Percentiles rank a stretch among this genome's conserved stretches.
These are phyloP conservation scores for Aspergillus sp. DNA, from an alignment of 2,329 filamentous ascomycete species.

Conservation along the genomic window DNA sequence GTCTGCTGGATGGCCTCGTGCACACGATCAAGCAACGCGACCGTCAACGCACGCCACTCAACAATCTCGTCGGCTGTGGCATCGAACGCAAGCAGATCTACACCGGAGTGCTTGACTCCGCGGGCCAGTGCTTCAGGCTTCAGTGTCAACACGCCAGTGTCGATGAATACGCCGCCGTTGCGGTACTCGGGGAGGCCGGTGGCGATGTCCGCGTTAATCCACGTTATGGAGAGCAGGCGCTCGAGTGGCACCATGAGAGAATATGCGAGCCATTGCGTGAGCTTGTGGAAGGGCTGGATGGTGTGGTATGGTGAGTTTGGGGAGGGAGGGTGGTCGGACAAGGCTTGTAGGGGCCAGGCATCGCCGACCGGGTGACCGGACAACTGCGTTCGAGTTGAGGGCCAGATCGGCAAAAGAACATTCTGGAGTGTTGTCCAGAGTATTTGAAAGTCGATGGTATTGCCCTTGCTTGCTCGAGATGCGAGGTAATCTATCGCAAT, in stretches of 20 bases:
- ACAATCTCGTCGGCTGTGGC: conserved; percentile 62
- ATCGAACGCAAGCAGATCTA: conserved; percentile 50
- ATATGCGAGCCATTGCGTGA: conserved; percentile 73
- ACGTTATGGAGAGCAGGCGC: conserved; percentile 52
- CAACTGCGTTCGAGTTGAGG: conserved; percentile 44
- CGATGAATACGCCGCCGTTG: conserved; percentile 69
- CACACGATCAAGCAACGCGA: conserved; percentile 59
- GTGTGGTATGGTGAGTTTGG: conserved; percentile 1
- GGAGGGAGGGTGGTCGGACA: conserved; percentile 12
- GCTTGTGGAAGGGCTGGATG: conserved; percentile 59
- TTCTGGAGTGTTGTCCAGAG: conserved; percentile 48
- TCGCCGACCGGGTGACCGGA: conserved; percentile 49
- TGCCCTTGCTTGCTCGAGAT: conserved; percentile 22
- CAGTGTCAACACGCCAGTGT: conserved; percentile 54
- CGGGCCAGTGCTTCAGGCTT: conserved; percentile 47
- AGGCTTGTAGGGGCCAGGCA: conserved; percentile 47
- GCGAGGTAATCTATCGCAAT: conserved; percentile 41
- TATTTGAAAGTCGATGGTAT: conserved; percentile 37
- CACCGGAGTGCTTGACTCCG: conserved; percentile 47
- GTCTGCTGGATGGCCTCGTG: conserved; percentile 49
- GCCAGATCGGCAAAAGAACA: conserved; percentile 52
- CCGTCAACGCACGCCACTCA: conserved; percentile 65
- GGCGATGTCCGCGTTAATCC: conserved; percentile 55
- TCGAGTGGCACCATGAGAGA: conserved; percentile 68
- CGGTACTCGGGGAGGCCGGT: conserved; percentile 72